A percentile compares a stretch with the other conserved stretches of the same genome.
Conservation (phyloP, 176 grass and related monocot genomes). For the Triticum monococcum region DNA sequence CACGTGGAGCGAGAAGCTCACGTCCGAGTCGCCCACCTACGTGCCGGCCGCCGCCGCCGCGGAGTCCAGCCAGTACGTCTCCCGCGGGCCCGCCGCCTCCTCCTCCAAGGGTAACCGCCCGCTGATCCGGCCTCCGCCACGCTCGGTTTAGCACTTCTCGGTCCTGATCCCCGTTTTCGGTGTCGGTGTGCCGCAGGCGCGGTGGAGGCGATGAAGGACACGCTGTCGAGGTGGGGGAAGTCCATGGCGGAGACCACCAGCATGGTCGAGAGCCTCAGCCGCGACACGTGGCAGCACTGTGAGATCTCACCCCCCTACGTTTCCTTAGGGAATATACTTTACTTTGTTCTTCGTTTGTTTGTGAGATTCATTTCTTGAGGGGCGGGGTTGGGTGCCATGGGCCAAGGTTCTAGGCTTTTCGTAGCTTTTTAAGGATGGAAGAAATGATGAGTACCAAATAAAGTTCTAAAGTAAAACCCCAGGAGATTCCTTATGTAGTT, state of each 20-base stretch:
- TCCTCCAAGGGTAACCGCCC: slow-evolving; percentile 54
- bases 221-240: slow-evolving; percentile 73
- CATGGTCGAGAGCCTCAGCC: slow-evolving; percentile 76
- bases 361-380: slow-evolving; percentile 35
- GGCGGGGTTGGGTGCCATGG: not conserved
- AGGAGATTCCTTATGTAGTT: not conserved
- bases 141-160: not conserved
- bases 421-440: slow-evolving; percentile 11
- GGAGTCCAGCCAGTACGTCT: slow-evolving; percentile 45
- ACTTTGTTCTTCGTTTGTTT: not conserved
- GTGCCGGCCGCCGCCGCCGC: slow-evolving; percentile 40
- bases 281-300: slow-evolving; percentile 94
- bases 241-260: slow-evolving; percentile 66
- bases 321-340: not conserved
- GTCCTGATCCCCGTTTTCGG: not conserved
- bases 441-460: slow-evolving; percentile 8
- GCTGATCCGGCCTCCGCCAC: not conserved
- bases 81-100: slow-evolving; percentile 35
- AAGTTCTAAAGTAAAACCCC: slow-evolving; percentile 27
- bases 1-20: slow-evolving; percentile 57
- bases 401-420: not conserved
- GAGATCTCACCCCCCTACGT: slow-evolving; percentile 30
- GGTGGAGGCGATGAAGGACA: slow-evolving; percentile 76
- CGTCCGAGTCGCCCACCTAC: slow-evolving; percentile 39
- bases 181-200: slow-evolving; percentile 38